Conservation (phyloP, 768 basidiomycete species). For the Saitozyma sp. region DNA sequence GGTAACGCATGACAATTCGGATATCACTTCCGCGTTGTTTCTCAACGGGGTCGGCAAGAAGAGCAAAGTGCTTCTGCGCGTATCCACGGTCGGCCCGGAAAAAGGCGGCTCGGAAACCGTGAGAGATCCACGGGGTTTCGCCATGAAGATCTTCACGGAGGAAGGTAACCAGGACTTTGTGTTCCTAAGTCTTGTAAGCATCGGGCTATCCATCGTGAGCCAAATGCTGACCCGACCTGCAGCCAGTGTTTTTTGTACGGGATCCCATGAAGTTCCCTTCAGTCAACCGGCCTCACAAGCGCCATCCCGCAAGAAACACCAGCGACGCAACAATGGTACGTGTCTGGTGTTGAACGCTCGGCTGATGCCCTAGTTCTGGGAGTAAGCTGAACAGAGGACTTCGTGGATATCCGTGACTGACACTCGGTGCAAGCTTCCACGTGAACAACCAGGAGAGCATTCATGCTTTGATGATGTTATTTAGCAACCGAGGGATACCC, state of each 20-base stretch:
- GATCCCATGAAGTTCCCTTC: conserved; percentile 42
- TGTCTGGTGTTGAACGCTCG: too few species aligned
- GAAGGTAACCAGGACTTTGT: too few species aligned
- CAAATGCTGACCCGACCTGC: too few species aligned
- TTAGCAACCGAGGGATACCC: too few species aligned
- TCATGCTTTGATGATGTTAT: conserved; percentile 48
- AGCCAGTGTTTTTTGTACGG: conserved; percentile 39
- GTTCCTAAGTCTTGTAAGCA: too few species aligned
- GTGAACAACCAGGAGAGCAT: conserved; percentile 45
- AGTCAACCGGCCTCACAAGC: conserved; percentile 45
- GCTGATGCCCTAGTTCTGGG: too few species aligned
- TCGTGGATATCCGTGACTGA: too few species aligned
- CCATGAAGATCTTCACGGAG: conserved; percentile 30
- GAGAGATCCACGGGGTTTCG: conserved; percentile 38
- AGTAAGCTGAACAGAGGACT: too few species aligned
- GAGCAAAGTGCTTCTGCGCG: conserved; percentile 37
- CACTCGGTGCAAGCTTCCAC: conserved; percentile 50
- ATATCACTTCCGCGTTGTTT: conserved; percentile 46
- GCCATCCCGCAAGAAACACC: conserved; percentile 47
- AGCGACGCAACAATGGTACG: conserved; percentile 36
- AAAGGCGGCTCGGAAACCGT: conserved; percentile 34
- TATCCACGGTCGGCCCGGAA: conserved; percentile 45
- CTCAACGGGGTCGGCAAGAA: conserved; percentile 33
- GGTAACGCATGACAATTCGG: conserved; percentile 43
- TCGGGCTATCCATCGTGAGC: too few species aligned